Evolutionary conservation across 495 filamentous ascomycete genomes (phyloP).

Genomic region (Emericellopsis terricola): DNA sequence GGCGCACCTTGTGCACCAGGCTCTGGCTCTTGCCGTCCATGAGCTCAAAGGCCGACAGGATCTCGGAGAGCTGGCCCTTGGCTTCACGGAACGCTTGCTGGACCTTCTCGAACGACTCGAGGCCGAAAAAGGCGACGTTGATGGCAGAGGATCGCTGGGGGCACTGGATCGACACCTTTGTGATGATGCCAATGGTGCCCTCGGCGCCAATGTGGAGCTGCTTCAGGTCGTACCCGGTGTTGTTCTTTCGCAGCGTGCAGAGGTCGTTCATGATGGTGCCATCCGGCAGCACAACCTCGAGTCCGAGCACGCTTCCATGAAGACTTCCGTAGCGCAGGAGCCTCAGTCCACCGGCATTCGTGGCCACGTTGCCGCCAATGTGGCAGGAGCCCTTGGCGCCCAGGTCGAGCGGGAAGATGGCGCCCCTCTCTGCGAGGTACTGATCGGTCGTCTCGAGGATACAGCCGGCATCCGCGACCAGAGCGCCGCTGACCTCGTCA

Average conservation of each 20-base stretch:
- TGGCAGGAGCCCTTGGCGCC: conserved; percentile 97
- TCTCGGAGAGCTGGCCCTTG: conserved; percentile 78
- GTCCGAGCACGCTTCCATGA: conserved; percentile 78
- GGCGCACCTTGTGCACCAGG: conserved; percentile 53
- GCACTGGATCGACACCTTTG: conserved; percentile 72
- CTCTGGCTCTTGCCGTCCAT: conserved; percentile 77
- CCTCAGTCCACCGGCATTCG: conserved; percentile 84
- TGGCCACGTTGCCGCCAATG: conserved; percentile 94
- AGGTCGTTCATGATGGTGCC: conserved; percentile 84
- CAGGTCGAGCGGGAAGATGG: conserved; percentile 89
- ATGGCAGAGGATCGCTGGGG: conserved; percentile 68
- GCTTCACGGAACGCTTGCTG: conserved; percentile 69
- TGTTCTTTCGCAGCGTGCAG: conserved; percentile 82
- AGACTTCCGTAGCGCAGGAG: conserved; percentile 85
- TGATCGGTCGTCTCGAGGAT: conserved; percentile 80
- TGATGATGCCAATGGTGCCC: conserved; percentile 89
- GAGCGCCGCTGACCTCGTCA: conserved; percentile 76
- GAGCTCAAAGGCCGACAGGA: conserved; percentile 91
- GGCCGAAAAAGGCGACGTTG: conserved; percentile 80
- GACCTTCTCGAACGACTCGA: conserved; percentile 72
- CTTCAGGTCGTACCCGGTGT: conserved; percentile 91
- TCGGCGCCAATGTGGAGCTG: conserved; percentile 93
- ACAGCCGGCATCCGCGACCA: conserved; percentile 79
- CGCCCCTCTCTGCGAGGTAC: conserved; percentile 55
- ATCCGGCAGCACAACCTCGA: conserved; percentile 85